These are phyloP conservation scores for Penicillium hesseltinei DNA, from an alignment of 2,329 filamentous ascomycete genomes.

Conservation along the genomic window DNA sequence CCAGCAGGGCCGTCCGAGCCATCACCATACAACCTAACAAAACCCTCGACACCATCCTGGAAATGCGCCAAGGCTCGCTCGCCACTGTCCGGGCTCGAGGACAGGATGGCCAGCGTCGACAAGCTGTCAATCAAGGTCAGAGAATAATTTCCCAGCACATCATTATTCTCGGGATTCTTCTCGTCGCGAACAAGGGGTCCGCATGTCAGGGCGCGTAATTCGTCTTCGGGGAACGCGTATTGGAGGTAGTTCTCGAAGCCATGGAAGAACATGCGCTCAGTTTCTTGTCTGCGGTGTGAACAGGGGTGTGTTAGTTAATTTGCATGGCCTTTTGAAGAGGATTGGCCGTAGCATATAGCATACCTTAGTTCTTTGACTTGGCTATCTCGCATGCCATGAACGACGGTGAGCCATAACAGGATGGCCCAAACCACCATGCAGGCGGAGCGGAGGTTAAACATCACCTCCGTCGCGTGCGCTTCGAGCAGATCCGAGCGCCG, in stretches of 20 bases:
- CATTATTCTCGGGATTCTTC: conserved; percentile 82
- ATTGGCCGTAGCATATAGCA: background rate
- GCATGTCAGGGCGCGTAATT: conserved; percentile 84
- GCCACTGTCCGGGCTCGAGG: conserved; percentile 59
- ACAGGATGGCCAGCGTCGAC: conserved; percentile 88
- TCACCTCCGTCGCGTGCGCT: conserved; percentile 43
- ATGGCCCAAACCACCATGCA: conserved; percentile 36
- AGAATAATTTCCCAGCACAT: conserved; percentile 95
- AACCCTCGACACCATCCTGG: conserved; percentile 70
- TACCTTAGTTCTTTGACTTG: conserved; percentile 40
- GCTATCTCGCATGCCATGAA: conserved; percentile 36
- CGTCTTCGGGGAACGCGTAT: conserved; percentile 93
- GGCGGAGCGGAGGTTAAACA: conserved; percentile 35
- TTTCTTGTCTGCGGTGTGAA: conserved; percentile 39
- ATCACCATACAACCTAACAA: conserved; percentile 85
- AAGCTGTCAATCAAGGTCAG: conserved; percentile 93
- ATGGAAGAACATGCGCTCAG: conserved; percentile 84
- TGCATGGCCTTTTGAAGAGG: background rate
- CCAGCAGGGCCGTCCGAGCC: conserved; percentile 68
- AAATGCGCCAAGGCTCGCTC: conserved; percentile 69
- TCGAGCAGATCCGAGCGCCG: conserved; percentile 26
- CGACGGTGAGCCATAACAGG: conserved; percentile 37
- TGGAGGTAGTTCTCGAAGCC: conserved; percentile 94
- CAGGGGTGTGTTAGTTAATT: background rate
- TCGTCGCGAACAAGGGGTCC: conserved; percentile 78